Base-by-base conservation (phyloP, 805 yeast species). In the Diddensiella santjacobensis region DNA sequence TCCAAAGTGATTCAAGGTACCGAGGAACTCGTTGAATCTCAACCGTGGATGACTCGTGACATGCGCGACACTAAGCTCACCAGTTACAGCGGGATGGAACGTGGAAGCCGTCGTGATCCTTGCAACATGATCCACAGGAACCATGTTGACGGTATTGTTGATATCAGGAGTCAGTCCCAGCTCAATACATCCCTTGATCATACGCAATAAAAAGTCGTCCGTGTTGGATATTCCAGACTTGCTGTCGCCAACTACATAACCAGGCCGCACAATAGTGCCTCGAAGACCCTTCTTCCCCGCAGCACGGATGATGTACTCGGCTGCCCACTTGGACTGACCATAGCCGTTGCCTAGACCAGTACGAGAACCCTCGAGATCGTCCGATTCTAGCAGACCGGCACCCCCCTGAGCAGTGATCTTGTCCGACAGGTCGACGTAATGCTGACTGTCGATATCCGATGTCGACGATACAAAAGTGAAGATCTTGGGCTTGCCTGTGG, bases 11-110 rank as follows among this genome's bases (percentile, higher is more conserved):
- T 73, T 68, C 62, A 90, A 73, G 6, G 83, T 62, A 15, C 80
- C 79, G 57, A 93, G 70, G 70, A 81, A 91, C 56, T 85, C 81
- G 60, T 80, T 83, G 71, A 90, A 85, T 37, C 78, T 71, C 51
- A 88, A 81, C 65, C 99, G 81, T 51, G 99, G 99, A 60, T 93
- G 98, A 20, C 91, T 95, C 3, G 98, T 93, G n/a, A 93, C 97
- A 40, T 93, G 99, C 1, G 88, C 89, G 37, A 95, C 99, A 0
- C 82, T 70, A 38, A 81, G 68, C 43, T 70, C 73, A 13, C 71
- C 71, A 1, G 58, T 59, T 19, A 67, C 58, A 20, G 93, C 86
- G 22, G 96, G 91, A 59, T 80, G 79, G 53, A 93, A 73, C 0
- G 96, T 84, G 22, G 93, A 71, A 1, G 98, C 87, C 44, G 83